A percentile compares a stretch with the other conserved stretches of the same genome.
These are phyloP conservation scores for Aspergillus pseudonomiae DNA, from an alignment of 2,329 filamentous ascomycete genomes.

Conservation along the genomic window DNA sequence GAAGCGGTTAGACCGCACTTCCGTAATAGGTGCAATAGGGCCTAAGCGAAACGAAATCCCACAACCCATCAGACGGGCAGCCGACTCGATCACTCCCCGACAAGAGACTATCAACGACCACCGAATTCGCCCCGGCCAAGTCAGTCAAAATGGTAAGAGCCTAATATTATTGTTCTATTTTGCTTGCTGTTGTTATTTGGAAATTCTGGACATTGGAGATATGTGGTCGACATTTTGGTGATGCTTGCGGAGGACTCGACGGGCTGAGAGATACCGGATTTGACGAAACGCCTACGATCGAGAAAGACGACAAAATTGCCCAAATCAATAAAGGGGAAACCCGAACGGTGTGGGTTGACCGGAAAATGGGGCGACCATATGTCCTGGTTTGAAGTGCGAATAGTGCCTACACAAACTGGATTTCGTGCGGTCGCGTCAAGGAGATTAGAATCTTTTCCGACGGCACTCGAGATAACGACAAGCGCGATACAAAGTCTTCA, in stretches of 20 bases:
- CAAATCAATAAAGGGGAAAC: background rate
- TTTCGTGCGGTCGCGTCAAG: background rate
- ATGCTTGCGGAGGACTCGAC: slow-evolving; percentile 7
- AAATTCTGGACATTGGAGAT: slow-evolving; percentile 26
- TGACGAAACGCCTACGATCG: background rate
- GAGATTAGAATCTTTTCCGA: background rate
- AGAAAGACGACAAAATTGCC: background rate
- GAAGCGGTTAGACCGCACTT: slow-evolving; percentile 34
- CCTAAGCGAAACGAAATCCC: slow-evolving; percentile 50
- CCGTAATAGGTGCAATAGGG: slow-evolving; percentile 41
- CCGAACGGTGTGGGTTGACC: background rate
- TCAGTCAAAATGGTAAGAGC: slow-evolving; percentile 53
- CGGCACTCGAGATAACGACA: background rate
- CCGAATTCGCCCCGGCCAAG: slow-evolving; percentile 47
- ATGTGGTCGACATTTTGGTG: slow-evolving; percentile 15
- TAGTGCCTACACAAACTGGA: background rate
- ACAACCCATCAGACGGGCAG: slow-evolving; percentile 40
- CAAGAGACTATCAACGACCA: slow-evolving; percentile 47
- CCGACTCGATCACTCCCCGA: slow-evolving; percentile 39
- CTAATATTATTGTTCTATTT: slow-evolving; percentile 21
- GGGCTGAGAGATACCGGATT: background rate
- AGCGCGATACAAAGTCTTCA: background rate
- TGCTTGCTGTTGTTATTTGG: slow-evolving; percentile 25
- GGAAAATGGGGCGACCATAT: background rate
- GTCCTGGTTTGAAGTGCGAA: background rate